A percentile compares a stretch with the other conserved stretches of the same genome.
Evolutionary conservation across 768 basidiomycete genomes (phyloP).

Genomic region (Inosperma sp.): DNA sequence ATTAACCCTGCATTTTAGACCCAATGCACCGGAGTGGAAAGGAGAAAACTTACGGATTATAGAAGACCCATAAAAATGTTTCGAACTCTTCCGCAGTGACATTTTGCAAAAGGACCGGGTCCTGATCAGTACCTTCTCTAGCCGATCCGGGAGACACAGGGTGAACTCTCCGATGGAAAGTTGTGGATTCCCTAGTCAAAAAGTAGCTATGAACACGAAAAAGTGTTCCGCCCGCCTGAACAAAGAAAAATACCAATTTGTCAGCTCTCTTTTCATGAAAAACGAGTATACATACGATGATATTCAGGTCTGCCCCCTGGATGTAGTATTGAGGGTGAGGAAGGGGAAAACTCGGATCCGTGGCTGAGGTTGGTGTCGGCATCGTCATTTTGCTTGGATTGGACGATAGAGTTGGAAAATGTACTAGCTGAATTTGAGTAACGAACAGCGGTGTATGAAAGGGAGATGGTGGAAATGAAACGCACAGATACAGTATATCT

Average conservation of each 20-base stretch:
- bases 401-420: no score
- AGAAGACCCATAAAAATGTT: conserved; percentile 50
- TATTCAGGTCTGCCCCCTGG: conserved; percentile 20
- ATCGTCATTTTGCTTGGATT: no score
- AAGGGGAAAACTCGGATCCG: no score
- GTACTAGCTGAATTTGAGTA: no score
- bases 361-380: no score
- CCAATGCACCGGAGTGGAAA: background rate
- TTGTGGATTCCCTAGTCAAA: conserved; percentile 46
- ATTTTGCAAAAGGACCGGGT: conserved; percentile 42
- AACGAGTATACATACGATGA: conserved; percentile 15
- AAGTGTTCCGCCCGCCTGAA: conserved; percentile 46
- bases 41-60: conserved; percentile 19
- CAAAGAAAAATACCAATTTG: background rate
- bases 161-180: conserved; percentile 38
- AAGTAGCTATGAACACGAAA: conserved; percentile 52
- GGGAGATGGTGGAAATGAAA: no score
- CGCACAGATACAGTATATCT: no score
- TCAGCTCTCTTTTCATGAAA: background rate
- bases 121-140: conserved; percentile 35
- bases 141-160: conserved; percentile 27
- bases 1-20: background rate
- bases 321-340: conserved; percentile 22
- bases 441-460: no score
- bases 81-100: conserved; percentile 38